phyloP scores from a whole-genome alignment of 208 protist genomes.

The Trypanosoma rangeli region DNA sequence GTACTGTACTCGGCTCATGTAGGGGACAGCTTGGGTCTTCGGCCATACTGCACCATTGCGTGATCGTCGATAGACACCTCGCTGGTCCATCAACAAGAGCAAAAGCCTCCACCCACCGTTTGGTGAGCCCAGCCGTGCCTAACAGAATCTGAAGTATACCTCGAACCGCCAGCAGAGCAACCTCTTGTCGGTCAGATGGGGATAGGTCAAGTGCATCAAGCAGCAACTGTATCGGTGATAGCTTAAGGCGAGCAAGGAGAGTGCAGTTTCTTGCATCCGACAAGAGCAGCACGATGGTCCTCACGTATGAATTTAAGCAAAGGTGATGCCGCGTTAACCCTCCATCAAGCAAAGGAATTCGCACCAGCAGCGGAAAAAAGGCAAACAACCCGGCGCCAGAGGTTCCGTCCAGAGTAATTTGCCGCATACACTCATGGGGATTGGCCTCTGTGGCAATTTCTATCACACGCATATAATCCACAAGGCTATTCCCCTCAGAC shows the following conservation, averaged over 20 bases:
- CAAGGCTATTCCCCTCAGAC: not conserved
- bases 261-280: slow-evolving; percentile 24
- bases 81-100: slow-evolving; percentile 12
- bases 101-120: slow-evolving; percentile 32
- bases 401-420: slow-evolving; percentile 1
- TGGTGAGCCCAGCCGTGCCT: slow-evolving; percentile 24
- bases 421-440: slow-evolving; percentile 13
- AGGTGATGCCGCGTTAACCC: not conserved
- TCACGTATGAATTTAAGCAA: slow-evolving; percentile 20
- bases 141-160: slow-evolving; percentile 29
- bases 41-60: slow-evolving; percentile 14
- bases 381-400: slow-evolving; percentile 10
- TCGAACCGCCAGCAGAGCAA: slow-evolving; percentile 13
- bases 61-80: slow-evolving; percentile 18
- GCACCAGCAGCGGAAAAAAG: slow-evolving; percentile 16
- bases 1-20: slow-evolving; percentile 1
- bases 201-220: slow-evolving; percentile 8
- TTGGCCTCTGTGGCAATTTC: slow-evolving; percentile 26
- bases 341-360: slow-evolving; percentile 15
- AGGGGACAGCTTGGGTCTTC: slow-evolving; percentile 13
- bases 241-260: slow-evolving; percentile 7
- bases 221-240: slow-evolving; percentile 26
- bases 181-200: slow-evolving; percentile 6
- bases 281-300: slow-evolving; percentile 24
- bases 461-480: slow-evolving; percentile 26